A percentile compares a stretch with the other conserved stretches of the same genome.
Evolutionary conservation across 2,329 filamentous ascomycete species (phyloP).

Genomic region (Aspergillus viridinutans): DNA sequence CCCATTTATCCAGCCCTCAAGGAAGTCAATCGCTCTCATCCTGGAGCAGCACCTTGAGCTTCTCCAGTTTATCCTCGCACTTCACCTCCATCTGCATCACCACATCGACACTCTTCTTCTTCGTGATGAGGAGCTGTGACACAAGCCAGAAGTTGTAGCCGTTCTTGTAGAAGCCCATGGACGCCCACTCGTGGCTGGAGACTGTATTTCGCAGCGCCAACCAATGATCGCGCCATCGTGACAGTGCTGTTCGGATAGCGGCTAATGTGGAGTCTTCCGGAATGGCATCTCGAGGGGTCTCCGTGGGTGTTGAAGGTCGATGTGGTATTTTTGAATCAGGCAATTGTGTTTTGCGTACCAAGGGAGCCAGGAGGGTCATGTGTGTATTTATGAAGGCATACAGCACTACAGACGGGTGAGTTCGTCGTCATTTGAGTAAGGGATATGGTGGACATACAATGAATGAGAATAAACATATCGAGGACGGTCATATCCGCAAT

Average conservation of each 20-base stretch:
- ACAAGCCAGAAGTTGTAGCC: conserved; percentile 43
- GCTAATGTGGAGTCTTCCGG: conserved; percentile 28
- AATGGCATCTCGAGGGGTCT: conserved; percentile 7
- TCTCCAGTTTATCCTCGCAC: conserved; percentile 41
- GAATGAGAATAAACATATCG: conserved; percentile 43
- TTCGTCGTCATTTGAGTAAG: background rate
- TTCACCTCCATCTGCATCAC: conserved; percentile 43
- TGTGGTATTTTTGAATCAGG: conserved; percentile 2
- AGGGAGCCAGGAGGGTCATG: conserved; percentile 34
- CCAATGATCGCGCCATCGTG: conserved; percentile 39
- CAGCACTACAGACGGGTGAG: conserved; percentile 26
- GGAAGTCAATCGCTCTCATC: conserved; percentile 29
- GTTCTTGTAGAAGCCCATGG: conserved; percentile 42
- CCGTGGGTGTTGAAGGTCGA: conserved; percentile 3
- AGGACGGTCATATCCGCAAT: conserved; percentile 29
- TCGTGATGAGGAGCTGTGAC: conserved; percentile 39
- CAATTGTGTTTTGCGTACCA: conserved; percentile 15
- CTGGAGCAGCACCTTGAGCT: conserved; percentile 37
- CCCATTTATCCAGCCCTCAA: background rate
- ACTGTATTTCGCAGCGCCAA: conserved; percentile 27
- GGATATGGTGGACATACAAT: conserved; percentile 25
- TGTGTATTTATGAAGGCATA: conserved; percentile 40
- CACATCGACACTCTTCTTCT: conserved; percentile 41
- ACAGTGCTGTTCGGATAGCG: conserved; percentile 32
- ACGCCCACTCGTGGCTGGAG: conserved; percentile 34